Evolutionary conservation across 2,329 filamentous ascomycete genomes (phyloP).

Genomic region (Blastomyces parvus): DNA sequence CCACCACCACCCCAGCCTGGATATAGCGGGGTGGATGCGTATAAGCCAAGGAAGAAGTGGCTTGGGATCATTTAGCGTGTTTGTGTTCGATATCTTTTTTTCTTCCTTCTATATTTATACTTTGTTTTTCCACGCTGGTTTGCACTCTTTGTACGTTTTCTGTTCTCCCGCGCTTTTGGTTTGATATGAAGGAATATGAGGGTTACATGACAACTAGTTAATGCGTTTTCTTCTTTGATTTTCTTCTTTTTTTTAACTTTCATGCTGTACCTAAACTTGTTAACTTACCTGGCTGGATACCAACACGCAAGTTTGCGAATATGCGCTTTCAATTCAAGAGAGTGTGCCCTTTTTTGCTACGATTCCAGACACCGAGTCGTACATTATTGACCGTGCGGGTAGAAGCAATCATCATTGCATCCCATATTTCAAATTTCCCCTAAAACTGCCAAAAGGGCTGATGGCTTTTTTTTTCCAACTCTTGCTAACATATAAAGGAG

Average conservation of each 20-base stretch:
- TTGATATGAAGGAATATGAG: too few relatives aligned
- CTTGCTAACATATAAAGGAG: too few relatives aligned
- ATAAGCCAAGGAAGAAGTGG: slow-evolving; percentile 22
- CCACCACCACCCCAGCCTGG: slow-evolving; percentile 12
- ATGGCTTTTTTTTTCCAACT: too few relatives aligned
- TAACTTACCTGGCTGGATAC: not conserved
- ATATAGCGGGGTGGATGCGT: slow-evolving; percentile 27
- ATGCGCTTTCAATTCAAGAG: not conserved
- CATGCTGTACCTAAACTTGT: not conserved
- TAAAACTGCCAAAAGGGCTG: too few relatives aligned
- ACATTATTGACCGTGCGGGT: too few relatives aligned
- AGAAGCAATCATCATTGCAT: too few relatives aligned
- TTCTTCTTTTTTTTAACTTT: not conserved
- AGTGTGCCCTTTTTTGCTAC: too few relatives aligned
- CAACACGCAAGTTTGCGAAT: not conserved
- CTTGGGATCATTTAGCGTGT: slow-evolving; percentile 16
- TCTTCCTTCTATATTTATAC: not conserved
- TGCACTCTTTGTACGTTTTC: not conserved
- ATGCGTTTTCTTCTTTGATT: not conserved
- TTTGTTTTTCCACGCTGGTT: not conserved
- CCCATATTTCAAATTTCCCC: not conserved
- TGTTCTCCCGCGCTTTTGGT: not conserved
- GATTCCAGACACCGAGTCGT: too few relatives aligned
- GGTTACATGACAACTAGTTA: not conserved
- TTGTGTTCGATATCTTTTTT: not conserved